These are phyloP conservation scores for Boletus reticulatus DNA, from an alignment of 768 basidiomycete genomes.

Conservation along the genomic window DNA sequence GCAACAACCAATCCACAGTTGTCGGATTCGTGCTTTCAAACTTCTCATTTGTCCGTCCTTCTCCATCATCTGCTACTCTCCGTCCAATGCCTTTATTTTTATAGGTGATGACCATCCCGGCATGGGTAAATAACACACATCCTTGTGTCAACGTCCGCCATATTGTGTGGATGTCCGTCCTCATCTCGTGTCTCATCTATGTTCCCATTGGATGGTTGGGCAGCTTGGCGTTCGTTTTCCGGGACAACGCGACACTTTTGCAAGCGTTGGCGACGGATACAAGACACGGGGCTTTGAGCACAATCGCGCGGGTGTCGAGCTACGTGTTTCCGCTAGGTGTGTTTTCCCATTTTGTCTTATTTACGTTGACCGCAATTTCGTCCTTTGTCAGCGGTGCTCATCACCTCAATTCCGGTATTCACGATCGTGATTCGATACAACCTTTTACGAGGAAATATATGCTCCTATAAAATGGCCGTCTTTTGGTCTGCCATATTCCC, in stretches of 20 bases:
- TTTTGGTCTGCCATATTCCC: conserved; percentile 25
- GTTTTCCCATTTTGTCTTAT: neutral
- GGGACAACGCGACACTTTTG: conserved; percentile 12
- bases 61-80: neutral
- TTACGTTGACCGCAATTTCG: neutral
- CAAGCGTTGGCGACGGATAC: conserved; percentile 11
- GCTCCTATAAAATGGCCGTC: conserved; percentile 21
- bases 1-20: conserved; percentile 18
- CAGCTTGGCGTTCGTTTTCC: conserved; percentile 10
- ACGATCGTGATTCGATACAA: conserved; percentile 26
- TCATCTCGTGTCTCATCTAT: conserved; percentile 25
- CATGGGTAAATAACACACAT: conserved; percentile 26
- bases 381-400: conserved; percentile 18
- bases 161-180: conserved; percentile 21
- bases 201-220: conserved; percentile 25
- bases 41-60: conserved; percentile 22
- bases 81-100: neutral
- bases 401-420: conserved; percentile 25
- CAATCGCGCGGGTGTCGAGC: conserved; percentile 13
- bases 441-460: conserved; percentile 23
- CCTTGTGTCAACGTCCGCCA: conserved; percentile 20
- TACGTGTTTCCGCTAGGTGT: conserved; percentile 22
- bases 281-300: conserved; percentile 1
- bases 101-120: conserved; percentile 24
- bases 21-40: conserved; percentile 25